Evolutionary conservation across 2,329 filamentous ascomycete species (phyloP), one percentile per base, ranked within the genome.

Genomic region (Davidsoniella australis): DNA sequence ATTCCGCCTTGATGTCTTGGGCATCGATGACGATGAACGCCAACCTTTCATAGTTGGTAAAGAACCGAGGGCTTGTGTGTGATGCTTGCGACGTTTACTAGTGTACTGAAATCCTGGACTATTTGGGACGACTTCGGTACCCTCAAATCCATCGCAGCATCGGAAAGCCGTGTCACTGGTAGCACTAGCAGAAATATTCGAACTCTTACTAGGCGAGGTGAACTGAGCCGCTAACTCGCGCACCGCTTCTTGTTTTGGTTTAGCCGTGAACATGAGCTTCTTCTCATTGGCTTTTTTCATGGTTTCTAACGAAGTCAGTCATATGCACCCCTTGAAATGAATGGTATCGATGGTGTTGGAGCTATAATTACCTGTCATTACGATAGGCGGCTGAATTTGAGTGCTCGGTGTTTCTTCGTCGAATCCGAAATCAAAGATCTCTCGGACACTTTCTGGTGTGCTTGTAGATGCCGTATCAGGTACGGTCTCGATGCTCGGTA

Each of bases 111-210:
- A 42, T 2, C 50, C 47, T 4, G 50, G 47, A n/a, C 50, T 43
- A 37, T 52, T 52, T 14, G 47, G 43, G 36, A 52, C 38, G 16
- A 48, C 47, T 38, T 52, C 50, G 17, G 43, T 41, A 5, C 50
- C 47, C n/a, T 52, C 47, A 41, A 52, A 52, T 6, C 50, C 47
- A 24, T 52, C 50, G 5, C 47, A 38, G 24, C 50, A 52, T 18
- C 42, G 20, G 41, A 42, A 52, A 8, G 36, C 37, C n/a, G 43
- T 36, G 9, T 38, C 47, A 18, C 41, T 41, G 1, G 47, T 41
- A 2, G 37, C 23, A 18, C 36, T 23, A 12, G 33, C 10, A 17
- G 29, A 26, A 12, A 10, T 9, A 12, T 49, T 33, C 9, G 29
- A 8, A 16, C n/a, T 17, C 9, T 17, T 20, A 5, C 9, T 26